Conservation (phyloP, 306 rosid species). For the Lupinus albus region DNA sequence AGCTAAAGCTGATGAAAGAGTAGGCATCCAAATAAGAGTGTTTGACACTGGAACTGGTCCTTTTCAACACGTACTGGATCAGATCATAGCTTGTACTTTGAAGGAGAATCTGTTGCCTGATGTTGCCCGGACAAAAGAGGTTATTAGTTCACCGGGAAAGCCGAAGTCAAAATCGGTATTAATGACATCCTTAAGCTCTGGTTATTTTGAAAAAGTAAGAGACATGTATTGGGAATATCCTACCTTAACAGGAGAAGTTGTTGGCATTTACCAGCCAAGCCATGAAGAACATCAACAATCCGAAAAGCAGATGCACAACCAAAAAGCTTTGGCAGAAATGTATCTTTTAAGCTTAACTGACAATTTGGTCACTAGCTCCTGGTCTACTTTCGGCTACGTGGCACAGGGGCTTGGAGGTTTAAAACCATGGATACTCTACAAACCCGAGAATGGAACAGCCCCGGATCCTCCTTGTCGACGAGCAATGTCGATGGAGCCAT, state of each 20-base stretch:
- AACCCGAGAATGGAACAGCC: conserved; percentile 63
- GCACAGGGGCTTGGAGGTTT: conserved; percentile 78
- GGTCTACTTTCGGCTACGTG: conserved; percentile 86
- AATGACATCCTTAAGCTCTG: conserved; percentile 67
- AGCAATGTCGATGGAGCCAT: conserved; percentile 82
- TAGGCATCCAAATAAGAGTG: conserved; percentile 78
- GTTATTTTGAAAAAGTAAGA: conserved; percentile 62
- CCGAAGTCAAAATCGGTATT: conserved; percentile 59
- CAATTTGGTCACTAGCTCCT: conserved; percentile 64
- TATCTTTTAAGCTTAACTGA: conserved; percentile 68
- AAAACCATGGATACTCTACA: conserved; percentile 75
- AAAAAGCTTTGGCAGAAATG: conserved; percentile 76
- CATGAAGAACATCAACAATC: conserved; percentile 77
- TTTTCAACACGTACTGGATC: conserved; percentile 71
- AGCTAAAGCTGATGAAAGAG: conserved; percentile 64
- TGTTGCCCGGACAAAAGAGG: conserved; percentile 39
- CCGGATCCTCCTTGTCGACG: conserved; percentile 64
- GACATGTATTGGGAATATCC: conserved; percentile 75
- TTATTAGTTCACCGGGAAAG: conserved; percentile 34
- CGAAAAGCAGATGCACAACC: conserved; percentile 65
- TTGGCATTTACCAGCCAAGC: conserved; percentile 70
- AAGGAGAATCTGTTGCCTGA: conserved; percentile 65
- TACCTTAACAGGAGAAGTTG: conserved; percentile 61
- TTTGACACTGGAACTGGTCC: conserved; percentile 66
- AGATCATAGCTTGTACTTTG: conserved; percentile 59